Base-by-base conservation (phyloP, 495 filamentous ascomycete species). In the Talaromyces borbonicus region DNA sequence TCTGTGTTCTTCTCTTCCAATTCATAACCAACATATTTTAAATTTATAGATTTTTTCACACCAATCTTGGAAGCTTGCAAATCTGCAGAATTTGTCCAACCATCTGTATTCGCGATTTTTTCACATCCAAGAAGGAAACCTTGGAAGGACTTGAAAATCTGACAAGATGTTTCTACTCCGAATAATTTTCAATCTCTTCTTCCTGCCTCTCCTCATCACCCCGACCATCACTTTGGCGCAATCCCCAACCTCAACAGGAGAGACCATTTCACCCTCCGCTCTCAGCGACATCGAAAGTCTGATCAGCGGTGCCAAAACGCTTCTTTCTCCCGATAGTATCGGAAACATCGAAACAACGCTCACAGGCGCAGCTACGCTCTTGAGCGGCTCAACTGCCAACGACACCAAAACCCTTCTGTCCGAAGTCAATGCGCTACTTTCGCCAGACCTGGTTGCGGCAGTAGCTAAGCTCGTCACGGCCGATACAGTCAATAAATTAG, bases 321-420 rank as follows among this genome's bases (percentile, higher is more conserved):
- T 76, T 3, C 54, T 76, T 5, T 63, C 51, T 44, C 36, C 51
- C 8, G 51, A 69, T 5, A 67, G 59, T 38, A 52, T 68, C 53
- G 47, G 68, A 36, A 68, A 75, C 51, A 54, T 77, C 23, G 57
- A 72, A 32, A 62, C 53, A 1, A 65, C 65, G 8, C 54, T 67
- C 25, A 58, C 50, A 29, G 58, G 58, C 8, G 63, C 55, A 4
- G 63, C 62, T 15, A 45, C 45, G 15, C 48, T 57, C 6, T 41
- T 57, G 7, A 50, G 55, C 12, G 55, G 55, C 31, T 47, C 53
- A 31, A 54, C 51, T 3, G 51, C 52, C 2, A 46, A 46, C 19
- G 43, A 46, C 19, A 46, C 43, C 18, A 46, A 57, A 47, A 57
- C 53, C n/a, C 38, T 57, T 14, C 35, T 49, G 38, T 15, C 43